Evolutionary conservation across 1,284 basidiomycete genomes (phyloP).

Genomic region (Moesziomyces aphidis): DNA sequence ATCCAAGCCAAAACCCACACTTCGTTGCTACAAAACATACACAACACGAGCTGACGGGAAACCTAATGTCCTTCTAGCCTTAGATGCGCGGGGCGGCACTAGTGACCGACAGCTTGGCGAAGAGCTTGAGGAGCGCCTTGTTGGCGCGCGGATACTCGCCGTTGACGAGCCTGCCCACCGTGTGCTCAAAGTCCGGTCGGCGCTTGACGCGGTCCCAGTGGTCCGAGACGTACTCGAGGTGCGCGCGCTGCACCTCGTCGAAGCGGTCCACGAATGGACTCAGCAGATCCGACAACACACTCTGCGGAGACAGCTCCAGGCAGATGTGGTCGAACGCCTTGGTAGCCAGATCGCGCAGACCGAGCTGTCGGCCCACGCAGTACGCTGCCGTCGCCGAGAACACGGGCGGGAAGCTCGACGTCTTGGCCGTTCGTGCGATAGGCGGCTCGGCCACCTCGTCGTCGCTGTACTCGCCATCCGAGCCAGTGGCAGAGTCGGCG

Average conservation of each 20-base stretch:
- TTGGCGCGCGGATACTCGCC: slow-evolving; percentile 51
- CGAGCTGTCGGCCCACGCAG: slow-evolving; percentile 55
- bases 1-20: not conserved
- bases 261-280: slow-evolving; percentile 58
- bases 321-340: slow-evolving; percentile 54
- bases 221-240: slow-evolving; percentile 50
- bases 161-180: slow-evolving; percentile 41
- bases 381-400: slow-evolving; percentile 54
- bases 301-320: slow-evolving; percentile 43
- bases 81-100: not conserved
- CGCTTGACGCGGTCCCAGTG: slow-evolving; percentile 58
- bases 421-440: slow-evolving; percentile 21
- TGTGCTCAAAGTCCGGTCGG: slow-evolving; percentile 53
- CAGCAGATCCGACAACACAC: slow-evolving; percentile 50
- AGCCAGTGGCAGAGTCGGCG: slow-evolving; percentile 13
- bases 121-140: slow-evolving; percentile 53
- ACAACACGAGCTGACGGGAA: too few species aligned
- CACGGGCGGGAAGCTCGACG: slow-evolving; percentile 41
- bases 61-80: not conserved
- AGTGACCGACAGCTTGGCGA: slow-evolving; percentile 46
- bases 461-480: slow-evolving; percentile 14
- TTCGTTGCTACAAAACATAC: too few species aligned
- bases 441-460: slow-evolving; percentile 7
- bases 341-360: slow-evolving; percentile 42
- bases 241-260: slow-evolving; percentile 53